Base-by-base conservation (phyloP, 768 basidiomycete species). In the Boletus pseudopeckii region DNA sequence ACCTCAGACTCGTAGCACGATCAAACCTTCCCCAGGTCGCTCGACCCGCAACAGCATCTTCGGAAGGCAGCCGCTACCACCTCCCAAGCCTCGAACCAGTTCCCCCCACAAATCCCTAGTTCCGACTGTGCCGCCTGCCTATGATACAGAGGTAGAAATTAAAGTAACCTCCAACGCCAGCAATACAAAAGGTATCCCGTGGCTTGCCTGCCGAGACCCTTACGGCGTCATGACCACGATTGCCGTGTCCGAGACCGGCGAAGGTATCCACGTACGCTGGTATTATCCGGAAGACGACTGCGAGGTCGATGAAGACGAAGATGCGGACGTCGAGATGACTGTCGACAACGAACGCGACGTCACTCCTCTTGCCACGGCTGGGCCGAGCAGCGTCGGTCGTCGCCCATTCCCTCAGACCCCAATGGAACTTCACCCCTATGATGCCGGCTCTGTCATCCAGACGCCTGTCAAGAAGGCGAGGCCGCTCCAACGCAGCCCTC, bases 391-490 rank as follows among this genome's bases (percentile, higher is more conserved):
- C 22, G 18, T 11, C 2, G 44, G 10, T 13, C 53, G 53, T 13
- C 45, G 11, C 17, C 47, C 22, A 9, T 57, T 63, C 20, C 62
- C 56, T 1, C 52, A 62, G 20, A 67, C 68, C 0, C 69, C 68
- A 1, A 42, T 65, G 40, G 37, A 50, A 2, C 51, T 45, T 15
- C 52, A 58, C 15, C 20, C 64, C 5, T 70, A 61, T 28, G 55
- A 71, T 15, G 64, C 71, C 1, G 70, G 70, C 7, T 71, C 69
- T 14, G 71, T 71, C 2, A 44, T 69, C 48, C 49, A 2, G 13
- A 72, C 71, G 0, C 69, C 71, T 1, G 40, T 66, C 17, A 71
- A 71, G 60, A 67, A 54, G 32, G 43, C 52, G 14, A 62, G 22
- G 36, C 68, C 66, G 1, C 67, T 71, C 33, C 63, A 63, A 30